Evolutionary conservation across 2,329 filamentous ascomycete species (phyloP).

Genomic region (Paraconiothyrium sp.): DNA sequence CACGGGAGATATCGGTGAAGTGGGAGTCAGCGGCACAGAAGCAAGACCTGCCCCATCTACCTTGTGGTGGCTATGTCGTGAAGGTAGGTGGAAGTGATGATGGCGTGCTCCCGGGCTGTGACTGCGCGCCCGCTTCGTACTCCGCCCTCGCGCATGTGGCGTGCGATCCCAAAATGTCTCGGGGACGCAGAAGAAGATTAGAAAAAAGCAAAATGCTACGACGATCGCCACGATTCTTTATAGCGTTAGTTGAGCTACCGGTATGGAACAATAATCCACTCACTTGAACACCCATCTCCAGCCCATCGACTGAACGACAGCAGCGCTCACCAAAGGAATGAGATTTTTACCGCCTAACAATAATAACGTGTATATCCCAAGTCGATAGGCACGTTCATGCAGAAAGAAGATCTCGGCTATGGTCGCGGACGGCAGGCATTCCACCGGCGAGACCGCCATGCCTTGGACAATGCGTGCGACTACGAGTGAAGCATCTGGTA

Average conservation of each 20-base stretch:
- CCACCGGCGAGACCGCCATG: slow-evolving; percentile 86
- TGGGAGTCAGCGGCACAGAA: slow-evolving; percentile 13
- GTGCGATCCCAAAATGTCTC: slow-evolving; percentile 96
- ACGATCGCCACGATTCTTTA: slow-evolving; percentile 79
- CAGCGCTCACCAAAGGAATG: slow-evolving; percentile 85
- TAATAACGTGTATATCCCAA: slow-evolving; percentile 91
- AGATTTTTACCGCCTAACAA: slow-evolving; percentile 92
- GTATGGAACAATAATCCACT: neutral
- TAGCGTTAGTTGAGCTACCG: neutral
- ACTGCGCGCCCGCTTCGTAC: slow-evolving; percentile 37
- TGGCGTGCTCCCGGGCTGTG: slow-evolving; percentile 45
- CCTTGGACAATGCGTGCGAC: slow-evolving; percentile 88
- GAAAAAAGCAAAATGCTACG: slow-evolving; percentile 72
- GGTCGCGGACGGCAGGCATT: slow-evolving; percentile 91
- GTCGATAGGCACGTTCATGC: slow-evolving; percentile 89
- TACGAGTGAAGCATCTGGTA: slow-evolving; percentile 73
- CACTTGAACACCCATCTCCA: slow-evolving; percentile 89
- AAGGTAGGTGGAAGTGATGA: slow-evolving; percentile 36
- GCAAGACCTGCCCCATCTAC: slow-evolving; percentile 18
- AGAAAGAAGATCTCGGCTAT: slow-evolving; percentile 97
- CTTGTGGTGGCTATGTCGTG: slow-evolving; percentile 30
- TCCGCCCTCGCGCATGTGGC: slow-evolving; percentile 62
- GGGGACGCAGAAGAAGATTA: slow-evolving; percentile 90
- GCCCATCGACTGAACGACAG: slow-evolving; percentile 76
- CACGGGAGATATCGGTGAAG: neutral